Percentiles rank a stretch among this genome's conserved stretches.
phyloP scores from a whole-genome alignment of 768 basidiomycete genomes.

The Russula emetica region DNA sequence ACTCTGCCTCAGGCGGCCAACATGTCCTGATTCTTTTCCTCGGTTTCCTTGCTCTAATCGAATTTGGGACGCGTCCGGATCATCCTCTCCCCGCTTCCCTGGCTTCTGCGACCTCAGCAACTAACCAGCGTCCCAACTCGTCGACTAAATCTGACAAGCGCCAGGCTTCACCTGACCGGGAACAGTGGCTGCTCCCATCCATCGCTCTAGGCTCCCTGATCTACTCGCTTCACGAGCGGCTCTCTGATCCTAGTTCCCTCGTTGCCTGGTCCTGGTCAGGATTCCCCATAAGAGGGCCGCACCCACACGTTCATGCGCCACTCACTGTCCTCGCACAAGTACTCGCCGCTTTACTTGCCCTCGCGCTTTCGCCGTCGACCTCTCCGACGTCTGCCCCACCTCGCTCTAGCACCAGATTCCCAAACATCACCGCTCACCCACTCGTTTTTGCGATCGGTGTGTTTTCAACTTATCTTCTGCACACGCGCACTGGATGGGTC shows the following conservation, averaged over 20 bases:
- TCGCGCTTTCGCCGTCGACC: conserved; percentile 31
- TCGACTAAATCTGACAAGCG: conserved; percentile 3
- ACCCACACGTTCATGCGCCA: conserved; percentile 66
- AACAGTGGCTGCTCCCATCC: conserved; percentile 41
- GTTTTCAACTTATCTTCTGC: conserved; percentile 52
- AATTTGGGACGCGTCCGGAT: conserved; percentile 47
- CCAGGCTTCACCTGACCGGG: conserved; percentile 2
- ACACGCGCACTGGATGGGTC: conserved; percentile 57
- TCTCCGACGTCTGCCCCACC: neutral
- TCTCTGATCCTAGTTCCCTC: conserved; percentile 73
- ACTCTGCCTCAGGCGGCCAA: conserved; percentile 60
- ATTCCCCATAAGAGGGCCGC: conserved; percentile 68
- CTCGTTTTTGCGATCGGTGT: conserved; percentile 53
- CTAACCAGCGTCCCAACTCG: neutral
- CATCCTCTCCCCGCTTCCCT: conserved; percentile 24
- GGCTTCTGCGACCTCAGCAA: conserved; percentile 2
- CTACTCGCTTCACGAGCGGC: conserved; percentile 66
- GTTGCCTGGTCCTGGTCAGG: conserved; percentile 90
- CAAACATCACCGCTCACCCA: conserved; percentile 40
- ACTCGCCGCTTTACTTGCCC: conserved; percentile 48
- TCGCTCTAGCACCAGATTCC: neutral
- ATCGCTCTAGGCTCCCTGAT: conserved; percentile 63
- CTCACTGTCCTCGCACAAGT: conserved; percentile 62
- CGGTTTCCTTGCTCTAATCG: conserved; percentile 53
- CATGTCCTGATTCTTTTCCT: conserved; percentile 63